Percentiles rank a stretch among this genome's conserved stretches.
phyloP scores from a whole-genome alignment of 164 flowering plant genomes.

The Dillenia suffruticosa region DNA sequence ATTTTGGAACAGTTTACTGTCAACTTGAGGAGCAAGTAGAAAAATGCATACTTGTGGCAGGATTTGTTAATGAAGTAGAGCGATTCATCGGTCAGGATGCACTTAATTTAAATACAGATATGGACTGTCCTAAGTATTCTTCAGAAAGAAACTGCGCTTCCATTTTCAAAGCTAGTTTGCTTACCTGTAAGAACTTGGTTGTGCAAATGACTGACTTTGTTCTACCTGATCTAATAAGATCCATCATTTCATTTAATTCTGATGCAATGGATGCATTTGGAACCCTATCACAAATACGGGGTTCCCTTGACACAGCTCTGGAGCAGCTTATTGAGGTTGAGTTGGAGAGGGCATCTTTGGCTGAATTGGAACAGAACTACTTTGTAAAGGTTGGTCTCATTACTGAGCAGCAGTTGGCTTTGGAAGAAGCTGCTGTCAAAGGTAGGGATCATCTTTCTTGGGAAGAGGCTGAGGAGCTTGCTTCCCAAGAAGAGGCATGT shows the following conservation, averaged over 20 bases:
- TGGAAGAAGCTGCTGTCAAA: slow-evolving; percentile 86
- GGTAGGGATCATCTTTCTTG: slow-evolving; percentile 94
- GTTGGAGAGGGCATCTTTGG: slow-evolving; percentile 63
- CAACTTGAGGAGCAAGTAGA: slow-evolving; percentile 84
- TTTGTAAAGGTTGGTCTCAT: slow-evolving; percentile 81
- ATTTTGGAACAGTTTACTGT: slow-evolving; percentile 39
- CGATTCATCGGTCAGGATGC: slow-evolving; percentile 27
- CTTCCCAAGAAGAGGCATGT: slow-evolving; percentile 96
- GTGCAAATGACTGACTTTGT: slow-evolving; percentile 61
- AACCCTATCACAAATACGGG: slow-evolving; percentile 75
- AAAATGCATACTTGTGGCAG: slow-evolving; percentile 65
- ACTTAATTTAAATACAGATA: slow-evolving; percentile 18
- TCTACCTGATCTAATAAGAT: slow-evolving; percentile 63
- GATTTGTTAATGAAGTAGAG: slow-evolving; percentile 50
- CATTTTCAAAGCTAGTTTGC: slow-evolving; percentile 43
- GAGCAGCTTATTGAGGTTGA: slow-evolving; percentile 83
- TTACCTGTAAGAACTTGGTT: slow-evolving; percentile 54
- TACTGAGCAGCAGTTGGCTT: slow-evolving; percentile 88
- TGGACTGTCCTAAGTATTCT: slow-evolving; percentile 14
- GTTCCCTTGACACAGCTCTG: slow-evolving; percentile 75
- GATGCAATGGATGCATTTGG: slow-evolving; percentile 91
- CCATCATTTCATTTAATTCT: slow-evolving; percentile 60
- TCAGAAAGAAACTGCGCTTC: slow-evolving; percentile 57
- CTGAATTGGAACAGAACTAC: slow-evolving; percentile 79
- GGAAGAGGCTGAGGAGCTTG: slow-evolving; percentile 99